Base-by-base conservation (phyloP, 371 early-diverging fungal species). In the Blastocladiella emersonii region DNA sequence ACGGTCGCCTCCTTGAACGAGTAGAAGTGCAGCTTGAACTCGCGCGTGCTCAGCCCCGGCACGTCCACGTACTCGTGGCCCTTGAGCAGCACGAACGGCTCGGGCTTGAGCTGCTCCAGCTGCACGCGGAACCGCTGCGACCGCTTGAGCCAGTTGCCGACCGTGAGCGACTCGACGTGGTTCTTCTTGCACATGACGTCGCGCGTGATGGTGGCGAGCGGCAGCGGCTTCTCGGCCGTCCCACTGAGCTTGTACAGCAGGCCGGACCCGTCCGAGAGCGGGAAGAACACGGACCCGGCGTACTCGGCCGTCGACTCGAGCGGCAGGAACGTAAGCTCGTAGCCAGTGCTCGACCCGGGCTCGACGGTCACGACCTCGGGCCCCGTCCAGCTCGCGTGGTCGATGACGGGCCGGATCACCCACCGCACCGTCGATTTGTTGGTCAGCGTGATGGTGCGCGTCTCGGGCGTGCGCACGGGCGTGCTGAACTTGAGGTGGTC, bases 211-310 rank as follows among this genome's bases (percentile, higher is more conserved):
- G 68, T 75, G 6, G 69, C 78, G 21, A 69, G 63, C 0, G 80
- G 36, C 7, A 67, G 19, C 1, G 80, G 78, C 61, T 78, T 79
- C 56, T 81, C 81, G 15, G 74, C 77, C 0, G 57, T 67, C 2
- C 81, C 81, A 39, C 62, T 67, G 25, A 81, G 73, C 63, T 73
- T 76, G 68, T 80, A 80, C 32, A 78, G 69, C 48, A 74, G 59
- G 10, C 78, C 81, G 27, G 64, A 72, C 1, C 81, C 81, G 62
- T 81, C 81, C 2, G 81, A 77, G 5, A 81, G 65, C 17, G 81
- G 80, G 68, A 81, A 76, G 63, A 81, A 81, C 7, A 81, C 61
- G 1, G 78, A 72, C 12, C 80, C 81, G 57, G 77, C 76, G 64
- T 81, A 79, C 8, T 76, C 68, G 37, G 61, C 76, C 19, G 61